Base-by-base conservation (phyloP, 441 rosid genomes). In the Cnidoscolus chayamansa region DNA sequence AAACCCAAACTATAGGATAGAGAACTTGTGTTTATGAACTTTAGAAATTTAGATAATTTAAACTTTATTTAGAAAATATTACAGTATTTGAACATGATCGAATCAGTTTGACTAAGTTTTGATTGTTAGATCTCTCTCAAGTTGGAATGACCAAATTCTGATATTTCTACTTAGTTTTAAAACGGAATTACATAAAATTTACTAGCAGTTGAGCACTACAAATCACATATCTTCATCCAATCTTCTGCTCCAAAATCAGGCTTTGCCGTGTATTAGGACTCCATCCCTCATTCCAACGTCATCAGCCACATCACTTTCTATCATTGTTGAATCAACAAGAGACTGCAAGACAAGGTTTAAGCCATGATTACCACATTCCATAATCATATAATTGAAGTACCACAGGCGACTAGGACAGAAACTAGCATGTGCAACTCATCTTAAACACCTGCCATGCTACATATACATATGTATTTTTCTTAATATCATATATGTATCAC, bases 301-400 rank as follows among this genome's bases (percentile, higher is more conserved):
- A 63, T 80, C 80, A n/a, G 77, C 77, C 71, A 68, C 35, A 50
- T 81, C 86, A 68, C 62, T 60, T 57, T 87, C 86, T 64, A 53
- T 40, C 76, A 65, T 64, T 58, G 87, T 77, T 0, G 81, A 80
- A 68, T 84, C 87, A 66, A 89, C 87, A 13, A 83, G 77, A 58
- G 86, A 78, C 93, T 89, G 88, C 85, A 78, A 54, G 6, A 68
- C 72, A 57, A 30, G 10, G 25, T 32, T 54, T 12, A 31, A 2
- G 7, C 53, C 10, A 2, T 6, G 60, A 19, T 35, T 32, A 16
- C 10, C 30, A 56, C 56, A 25, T 35, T 53, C 25, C 50, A 70
- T 58, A 20, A 54, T 67, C 60, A 67, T n/a, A 65, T 12, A 2
- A 40, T 2, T 40, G 6, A 40, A 40, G 45, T 40, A 7, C 45